Evolutionary conservation across 441 rosid species (phyloP), one percentile per base, ranked within the genome.

Genomic region (Arabidopsis lyrata): DNA sequence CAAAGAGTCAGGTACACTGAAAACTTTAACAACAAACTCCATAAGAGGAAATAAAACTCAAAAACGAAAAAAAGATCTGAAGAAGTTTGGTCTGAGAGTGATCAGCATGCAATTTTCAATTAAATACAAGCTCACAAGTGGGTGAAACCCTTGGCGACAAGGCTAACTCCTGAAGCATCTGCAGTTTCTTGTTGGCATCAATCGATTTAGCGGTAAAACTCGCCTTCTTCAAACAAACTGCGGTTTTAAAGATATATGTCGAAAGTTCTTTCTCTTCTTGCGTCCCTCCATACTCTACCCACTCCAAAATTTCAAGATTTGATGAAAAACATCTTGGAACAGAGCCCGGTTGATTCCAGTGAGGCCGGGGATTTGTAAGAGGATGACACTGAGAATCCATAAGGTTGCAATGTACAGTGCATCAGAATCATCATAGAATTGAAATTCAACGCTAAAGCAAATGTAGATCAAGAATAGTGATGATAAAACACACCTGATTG

Each of bases 241-340:
- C 66, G 12, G 31, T 73, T 36, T 47, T 55, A 41, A 73, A 64
- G 48, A 73, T 55, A 66, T 45, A 64, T 4, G 58, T 45, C 8
- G 71, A 63, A 56, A 64, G 50, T 45, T 73, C 58, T 56, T 65
- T 56, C 66, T 73, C 66, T 14, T 56, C 49, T 56, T 47, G 71
- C 13, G 32, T 73, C 38, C 72, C 77, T 65, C 1, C 52, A 10
- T 73, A 73, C 0, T 9, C 29, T 2, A 3, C 5, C 71, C 70
- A 73, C 65, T 65, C 65, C 5, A 73, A 73, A 15, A 6, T 8
- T 36, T 73, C 77, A 65, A 73, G 72, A 47, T 65, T 64, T 31
- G 65, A 34, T 5, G 66, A 22, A 5, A 73, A 56, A 35, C 65
- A 64, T 47, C 32, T 56, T 34, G 65, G 71, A 24, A 64, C 77